A percentile compares a stretch with the other conserved stretches of the same genome.
Conservation (phyloP, 768 basidiomycete species). For the Amanita thiersii region DNA sequence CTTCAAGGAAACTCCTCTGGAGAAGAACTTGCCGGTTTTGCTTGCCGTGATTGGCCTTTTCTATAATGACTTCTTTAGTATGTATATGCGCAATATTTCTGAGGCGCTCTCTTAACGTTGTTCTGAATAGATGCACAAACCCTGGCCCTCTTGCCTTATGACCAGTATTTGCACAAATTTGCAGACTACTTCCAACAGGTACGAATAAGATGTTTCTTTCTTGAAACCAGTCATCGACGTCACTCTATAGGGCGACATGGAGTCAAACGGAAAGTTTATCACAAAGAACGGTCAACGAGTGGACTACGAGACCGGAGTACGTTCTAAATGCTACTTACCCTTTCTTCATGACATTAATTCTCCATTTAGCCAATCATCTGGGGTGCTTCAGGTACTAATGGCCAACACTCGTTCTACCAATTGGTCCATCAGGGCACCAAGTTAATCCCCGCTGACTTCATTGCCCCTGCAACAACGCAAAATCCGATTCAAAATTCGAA, state of each 20-base stretch:
- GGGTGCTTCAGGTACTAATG: constrained; percentile 98
- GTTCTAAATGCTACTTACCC: constrained; percentile 18
- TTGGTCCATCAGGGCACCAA: constrained; percentile 93
- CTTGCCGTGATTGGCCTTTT: constrained; percentile 88
- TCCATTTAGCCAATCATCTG: constrained; percentile 84
- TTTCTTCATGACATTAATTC: constrained; percentile 1
- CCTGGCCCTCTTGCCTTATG: constrained; percentile 91
- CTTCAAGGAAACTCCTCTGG: constrained; percentile 81
- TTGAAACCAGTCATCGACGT: neutral
- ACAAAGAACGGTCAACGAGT: constrained; percentile 93
- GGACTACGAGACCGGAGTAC: constrained; percentile 91
- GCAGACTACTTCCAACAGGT: constrained; percentile 99
- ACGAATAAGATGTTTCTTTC: neutral
- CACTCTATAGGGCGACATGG: constrained; percentile 83
- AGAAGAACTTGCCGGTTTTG: constrained; percentile 88
- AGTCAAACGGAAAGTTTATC: constrained; percentile 95
- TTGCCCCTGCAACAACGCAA: constrained; percentile 82
- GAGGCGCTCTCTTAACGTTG: neutral
- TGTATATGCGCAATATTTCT: constrained; percentile 6
- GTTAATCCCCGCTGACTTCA: constrained; percentile 85
- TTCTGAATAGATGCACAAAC: constrained; percentile 70
- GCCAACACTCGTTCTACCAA: constrained; percentile 99
- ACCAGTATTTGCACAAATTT: constrained; percentile 98
- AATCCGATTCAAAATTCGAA: constrained; percentile 84
- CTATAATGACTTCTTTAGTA: constrained; percentile 98